phyloP scores from a whole-genome alignment of 2,329 filamentous ascomycete genomes.

The Aspergillus chevalieri region DNA sequence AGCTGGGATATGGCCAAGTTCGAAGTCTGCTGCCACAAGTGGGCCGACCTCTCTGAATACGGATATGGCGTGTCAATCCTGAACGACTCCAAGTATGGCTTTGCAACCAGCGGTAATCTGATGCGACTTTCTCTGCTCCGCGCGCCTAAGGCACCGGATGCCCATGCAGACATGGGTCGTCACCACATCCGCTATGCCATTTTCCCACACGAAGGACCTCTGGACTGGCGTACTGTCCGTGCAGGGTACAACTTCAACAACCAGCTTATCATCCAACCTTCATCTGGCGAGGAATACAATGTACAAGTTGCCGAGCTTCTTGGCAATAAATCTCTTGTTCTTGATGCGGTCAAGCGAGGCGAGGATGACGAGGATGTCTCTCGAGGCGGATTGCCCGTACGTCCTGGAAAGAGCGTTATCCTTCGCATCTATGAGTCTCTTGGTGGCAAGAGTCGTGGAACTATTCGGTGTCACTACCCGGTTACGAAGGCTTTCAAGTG shows the following conservation, averaged over 20 bases:
- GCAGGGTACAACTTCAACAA: slow-evolving; percentile 89
- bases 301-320: slow-evolving; percentile 60
- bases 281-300: slow-evolving; percentile 15
- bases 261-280: slow-evolving; percentile 57
- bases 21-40: slow-evolving; percentile 93
- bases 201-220: slow-evolving; percentile 69
- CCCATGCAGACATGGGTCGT: slow-evolving; percentile 85
- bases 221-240: slow-evolving; percentile 68
- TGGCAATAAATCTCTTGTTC: slow-evolving; percentile 61
- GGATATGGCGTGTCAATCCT: slow-evolving; percentile 87
- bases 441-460: slow-evolving; percentile 71
- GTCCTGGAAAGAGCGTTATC: slow-evolving; percentile 72
- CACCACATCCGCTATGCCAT: slow-evolving; percentile 88
- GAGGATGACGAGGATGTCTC: slow-evolving; percentile 70
- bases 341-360: slow-evolving; percentile 91
- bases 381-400: slow-evolving; percentile 54
- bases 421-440: slow-evolving; percentile 82
- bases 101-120: slow-evolving; percentile 78
- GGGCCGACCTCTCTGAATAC: slow-evolving; percentile 81
- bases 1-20: slow-evolving; percentile 97
- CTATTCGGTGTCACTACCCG: slow-evolving; percentile 60
- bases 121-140: slow-evolving; percentile 86
- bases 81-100: slow-evolving; percentile 94
- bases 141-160: slow-evolving; percentile 86
- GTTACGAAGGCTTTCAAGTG: slow-evolving; percentile 75